Conservation (phyloP, 352 stramenopile species). For the Pythium periplocum region DNA sequence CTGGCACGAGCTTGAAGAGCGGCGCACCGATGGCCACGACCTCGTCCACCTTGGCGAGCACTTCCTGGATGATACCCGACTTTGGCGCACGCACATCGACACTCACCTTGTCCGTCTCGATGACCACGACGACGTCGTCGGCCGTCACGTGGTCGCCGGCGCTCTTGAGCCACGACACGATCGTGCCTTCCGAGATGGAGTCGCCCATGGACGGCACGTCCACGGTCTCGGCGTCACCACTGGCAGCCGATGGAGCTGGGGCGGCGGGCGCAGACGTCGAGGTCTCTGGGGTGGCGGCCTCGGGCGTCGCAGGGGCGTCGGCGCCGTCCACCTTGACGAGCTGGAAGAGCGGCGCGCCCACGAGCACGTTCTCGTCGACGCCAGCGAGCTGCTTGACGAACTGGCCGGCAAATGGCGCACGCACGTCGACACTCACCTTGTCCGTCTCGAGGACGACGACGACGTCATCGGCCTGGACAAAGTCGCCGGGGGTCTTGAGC, state of each 20-base stretch:
- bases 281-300: constrained; percentile 7
- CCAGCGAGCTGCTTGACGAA: constrained; percentile 88
- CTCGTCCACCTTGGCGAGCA: constrained; percentile 92
- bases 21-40: constrained; percentile 92
- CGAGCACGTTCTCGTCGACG: constrained; percentile 94
- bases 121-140: constrained; percentile 94
- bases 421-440: constrained; percentile 93
- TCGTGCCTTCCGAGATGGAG: constrained; percentile 96
- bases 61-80: constrained; percentile 85
- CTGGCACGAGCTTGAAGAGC: constrained; percentile 88
- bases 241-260: constrained; percentile 11
- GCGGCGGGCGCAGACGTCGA: constrained; percentile 10
- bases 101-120: constrained; percentile 96
- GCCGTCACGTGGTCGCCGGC: constrained; percentile 88
- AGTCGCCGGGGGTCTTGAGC: constrained; percentile 91
- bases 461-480: constrained; percentile 94
- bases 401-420: constrained; percentile 79
- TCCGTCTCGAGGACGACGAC: constrained; percentile 98
- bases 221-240: constrained; percentile 43
- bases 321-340: constrained; percentile 80
- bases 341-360: constrained; percentile 91
- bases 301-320: constrained; percentile 1
- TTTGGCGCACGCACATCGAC: constrained; percentile 88
- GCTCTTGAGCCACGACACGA: constrained; percentile 92
- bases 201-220: constrained; percentile 84